Percentiles rank a stretch among this genome's conserved stretches.
These are phyloP conservation scores for Pleurotus platypus DNA, from an alignment of 768 basidiomycete species.

Conservation along the genomic window DNA sequence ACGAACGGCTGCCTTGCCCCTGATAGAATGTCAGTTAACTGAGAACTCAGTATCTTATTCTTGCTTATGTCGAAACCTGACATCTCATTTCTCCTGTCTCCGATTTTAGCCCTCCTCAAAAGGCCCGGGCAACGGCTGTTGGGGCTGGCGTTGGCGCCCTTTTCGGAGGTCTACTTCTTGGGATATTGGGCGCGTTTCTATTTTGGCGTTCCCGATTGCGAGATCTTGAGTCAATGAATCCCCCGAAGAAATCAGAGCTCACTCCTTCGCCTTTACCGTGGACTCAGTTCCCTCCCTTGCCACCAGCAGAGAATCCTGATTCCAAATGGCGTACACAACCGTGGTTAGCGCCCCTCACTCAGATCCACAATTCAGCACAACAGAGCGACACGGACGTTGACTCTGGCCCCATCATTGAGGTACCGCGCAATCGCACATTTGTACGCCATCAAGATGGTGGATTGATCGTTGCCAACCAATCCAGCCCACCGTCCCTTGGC, in stretches of 20 bases:
- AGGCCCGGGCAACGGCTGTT: constrained; percentile 21
- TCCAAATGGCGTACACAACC: background rate
- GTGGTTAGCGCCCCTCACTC: background rate
- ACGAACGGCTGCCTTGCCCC: constrained; percentile 38
- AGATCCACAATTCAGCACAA: background rate
- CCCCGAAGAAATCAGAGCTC: background rate
- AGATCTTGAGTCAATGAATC: background rate
- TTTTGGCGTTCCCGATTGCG: constrained; percentile 24
- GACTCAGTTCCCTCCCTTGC: background rate
- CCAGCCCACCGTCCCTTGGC: background rate
- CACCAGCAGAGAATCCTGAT: background rate
- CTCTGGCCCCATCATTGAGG: too few relatives aligned
- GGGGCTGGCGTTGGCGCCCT: constrained; percentile 38
- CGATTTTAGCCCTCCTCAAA: background rate
- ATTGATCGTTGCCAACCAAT: background rate
- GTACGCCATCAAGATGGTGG: constrained; percentile 1
- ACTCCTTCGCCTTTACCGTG: background rate
- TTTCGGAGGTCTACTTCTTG: constrained; percentile 30
- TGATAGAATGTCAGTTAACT: constrained; percentile 14
- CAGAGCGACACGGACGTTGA: background rate
- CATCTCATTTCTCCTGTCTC: background rate
- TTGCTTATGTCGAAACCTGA: background rate
- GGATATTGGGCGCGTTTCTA: constrained; percentile 25
- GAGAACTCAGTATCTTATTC: too few relatives aligned
- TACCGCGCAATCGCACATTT: background rate